Base-by-base conservation (phyloP, 1,139 yeast genomes). In the Neolecta irregularis region DNA sequence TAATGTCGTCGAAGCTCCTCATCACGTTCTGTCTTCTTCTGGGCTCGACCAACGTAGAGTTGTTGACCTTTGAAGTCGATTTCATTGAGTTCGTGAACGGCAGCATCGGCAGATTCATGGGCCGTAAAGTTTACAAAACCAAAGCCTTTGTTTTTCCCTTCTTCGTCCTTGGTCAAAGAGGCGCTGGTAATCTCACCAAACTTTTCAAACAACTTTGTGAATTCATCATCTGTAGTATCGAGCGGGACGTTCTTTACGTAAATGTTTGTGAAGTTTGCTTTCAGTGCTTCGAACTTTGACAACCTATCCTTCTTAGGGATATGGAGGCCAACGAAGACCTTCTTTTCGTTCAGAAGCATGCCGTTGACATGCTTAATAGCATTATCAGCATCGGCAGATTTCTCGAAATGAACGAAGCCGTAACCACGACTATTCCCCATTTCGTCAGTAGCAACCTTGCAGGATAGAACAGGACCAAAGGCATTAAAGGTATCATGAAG, bases 281-380 rank as follows among this genome's bases (percentile, higher is more conserved):
- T 75, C 67, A 77, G 69, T 64, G 77, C 92, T 62, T 81, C 93
- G 55, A 79, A 69, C 67, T 81, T 83, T 52, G 92, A 75, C 64
- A 79, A 88, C 66, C 98, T 91, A 64, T 88, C 98, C 63, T 76
- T 79, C 65, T 72, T 81, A 48, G 93, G 68, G 49, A 85, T 68
- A 65, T 91, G 98, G 58, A 77, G 88, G 52, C 93, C 96, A 54
- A 88, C 99, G 57, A 61, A 88, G 44, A 88, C 95, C 67, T 81
- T 93, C 63, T 76, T 81, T 62, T 85, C 95, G 65, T 88, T 88
- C 65, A 91, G 72, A 57, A 80, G 71, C 98, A 91, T 88, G 64
- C 99, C 99, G 62, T 88, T 85, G 55, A 88, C 93, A 59, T 81
- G 83, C 65, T 81, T 93, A 59, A 91, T 83, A 50, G 98, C 98